Conservation (phyloP, 192 early-diverging fungal genomes). For the Coemansia sp. region DNA sequence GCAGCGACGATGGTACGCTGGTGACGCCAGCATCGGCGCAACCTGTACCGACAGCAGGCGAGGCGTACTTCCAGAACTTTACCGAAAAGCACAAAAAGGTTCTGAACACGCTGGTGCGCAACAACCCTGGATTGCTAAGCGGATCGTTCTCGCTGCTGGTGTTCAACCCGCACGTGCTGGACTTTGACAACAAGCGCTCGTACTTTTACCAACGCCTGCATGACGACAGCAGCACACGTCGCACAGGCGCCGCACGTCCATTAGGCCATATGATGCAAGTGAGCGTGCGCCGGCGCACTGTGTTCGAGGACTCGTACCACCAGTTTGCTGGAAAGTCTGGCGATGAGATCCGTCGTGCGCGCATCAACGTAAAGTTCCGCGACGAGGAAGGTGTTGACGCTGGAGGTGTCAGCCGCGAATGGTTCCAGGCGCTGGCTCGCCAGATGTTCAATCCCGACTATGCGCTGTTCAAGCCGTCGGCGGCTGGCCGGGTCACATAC, state of each 20-base stretch:
- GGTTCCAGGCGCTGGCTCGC: conserved; percentile 94
- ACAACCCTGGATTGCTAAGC: conserved; percentile 92
- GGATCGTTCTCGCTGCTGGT: conserved; percentile 96
- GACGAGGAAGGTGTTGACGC: conserved; percentile 98
- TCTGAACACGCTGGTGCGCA: conserved; percentile 96
- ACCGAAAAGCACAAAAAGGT: conserved; percentile 95
- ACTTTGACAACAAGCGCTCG: conserved; percentile 99
- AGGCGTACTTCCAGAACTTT: conserved; percentile 82
- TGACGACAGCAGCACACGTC: conserved; percentile 62
- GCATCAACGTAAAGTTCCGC: conserved; percentile 88
- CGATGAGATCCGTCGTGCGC: conserved; percentile 91
- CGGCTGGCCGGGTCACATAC: conserved; percentile 93
- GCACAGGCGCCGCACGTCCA: conserved; percentile 49
- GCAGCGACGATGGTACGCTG: conserved; percentile 1
- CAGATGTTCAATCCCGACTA: conserved; percentile 99
- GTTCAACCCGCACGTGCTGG: conserved; percentile 95
- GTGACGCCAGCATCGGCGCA: conserved; percentile 35
- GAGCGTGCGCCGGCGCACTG: conserved; percentile 87
- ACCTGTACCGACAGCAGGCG: conserved; percentile 25
- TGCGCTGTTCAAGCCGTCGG: conserved; percentile 96
- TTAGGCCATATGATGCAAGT: conserved; percentile 68
- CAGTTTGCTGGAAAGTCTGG: conserved; percentile 88
- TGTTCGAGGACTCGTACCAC: conserved; percentile 97
- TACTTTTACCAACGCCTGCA: conserved; percentile 96
- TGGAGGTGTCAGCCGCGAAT: conserved; percentile 96